Percentiles rank a stretch among this genome's conserved stretches.
phyloP scores from a whole-genome alignment of 768 basidiomycete species.

The Baorangia bicolor region DNA sequence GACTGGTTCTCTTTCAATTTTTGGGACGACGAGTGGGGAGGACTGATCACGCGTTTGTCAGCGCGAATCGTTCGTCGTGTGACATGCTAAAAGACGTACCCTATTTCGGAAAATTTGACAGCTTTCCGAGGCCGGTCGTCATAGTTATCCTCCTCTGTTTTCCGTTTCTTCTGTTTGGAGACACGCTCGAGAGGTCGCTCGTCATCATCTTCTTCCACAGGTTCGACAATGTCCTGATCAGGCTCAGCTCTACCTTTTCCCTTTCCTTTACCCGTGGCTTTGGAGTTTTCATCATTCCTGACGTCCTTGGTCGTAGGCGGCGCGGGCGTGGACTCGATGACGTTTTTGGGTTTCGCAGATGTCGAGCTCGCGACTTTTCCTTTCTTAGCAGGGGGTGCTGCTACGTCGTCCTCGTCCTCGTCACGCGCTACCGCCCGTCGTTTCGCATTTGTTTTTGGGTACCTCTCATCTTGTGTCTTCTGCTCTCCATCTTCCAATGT shows the following conservation, averaged over 20 bases:
- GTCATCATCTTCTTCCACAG: background rate
- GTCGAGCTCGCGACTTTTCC: constrained; percentile 3
- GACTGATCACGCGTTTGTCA: constrained; percentile 1
- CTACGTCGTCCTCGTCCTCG: background rate
- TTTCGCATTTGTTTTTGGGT: background rate
- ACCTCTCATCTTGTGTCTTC: background rate
- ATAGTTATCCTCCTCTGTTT: constrained; percentile 20
- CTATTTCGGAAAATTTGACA: constrained; percentile 12
- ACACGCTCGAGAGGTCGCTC: background rate
- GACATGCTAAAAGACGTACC: constrained; percentile 10
- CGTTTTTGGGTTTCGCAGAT: background rate
- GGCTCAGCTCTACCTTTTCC: background rate
- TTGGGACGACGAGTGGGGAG: constrained; percentile 20
- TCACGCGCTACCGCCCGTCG: constrained; percentile 5
- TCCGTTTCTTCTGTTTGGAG: constrained; percentile 18
- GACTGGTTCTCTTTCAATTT: constrained; percentile 37
- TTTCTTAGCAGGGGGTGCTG: constrained; percentile 15
- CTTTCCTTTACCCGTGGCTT: background rate
- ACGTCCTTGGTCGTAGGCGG: background rate
- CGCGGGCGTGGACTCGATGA: background rate
- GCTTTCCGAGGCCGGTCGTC: constrained; percentile 26
- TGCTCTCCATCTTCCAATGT: background rate
- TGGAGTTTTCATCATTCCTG: background rate
- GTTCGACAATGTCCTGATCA: background rate
- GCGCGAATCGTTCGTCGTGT: too few species aligned